Evolutionary conservation across 2,329 filamentous ascomycete species (phyloP).

Genomic region (Cladosporium phlei): DNA sequence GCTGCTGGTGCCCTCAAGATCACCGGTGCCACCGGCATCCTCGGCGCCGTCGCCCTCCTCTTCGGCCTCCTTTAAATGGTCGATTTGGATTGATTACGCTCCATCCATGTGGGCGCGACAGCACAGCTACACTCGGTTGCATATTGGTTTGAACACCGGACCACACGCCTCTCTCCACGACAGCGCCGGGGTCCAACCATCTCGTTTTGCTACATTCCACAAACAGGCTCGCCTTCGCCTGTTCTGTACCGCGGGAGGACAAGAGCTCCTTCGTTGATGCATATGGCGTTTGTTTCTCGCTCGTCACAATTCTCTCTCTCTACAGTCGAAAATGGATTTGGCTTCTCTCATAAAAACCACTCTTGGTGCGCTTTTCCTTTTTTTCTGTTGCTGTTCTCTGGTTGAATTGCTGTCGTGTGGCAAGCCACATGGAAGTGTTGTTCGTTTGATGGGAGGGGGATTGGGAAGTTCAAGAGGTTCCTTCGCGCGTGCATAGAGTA

Average conservation of each 20-base stretch:
- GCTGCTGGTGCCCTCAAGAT: constrained; percentile 41
- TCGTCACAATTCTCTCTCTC: constrained; percentile 5
- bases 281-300: constrained; percentile 3
- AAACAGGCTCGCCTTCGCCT: not conserved
- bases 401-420: no score
- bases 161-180: not conserved
- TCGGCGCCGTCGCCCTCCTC: constrained; percentile 45
- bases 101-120: not conserved
- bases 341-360: not conserved
- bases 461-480: not conserved
- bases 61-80: constrained; percentile 42
- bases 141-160: constrained; percentile 10
- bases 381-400: not conserved
- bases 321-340: constrained; percentile 6
- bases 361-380: not conserved
- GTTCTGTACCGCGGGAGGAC: not conserved
- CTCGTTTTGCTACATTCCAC: constrained; percentile 2
- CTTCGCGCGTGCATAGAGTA: constrained; percentile 1
- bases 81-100: no score
- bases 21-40: constrained; percentile 40
- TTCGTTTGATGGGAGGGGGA: not conserved
- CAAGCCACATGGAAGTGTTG: not conserved
- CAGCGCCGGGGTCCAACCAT: constrained; percentile 1
- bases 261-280: constrained; percentile 2
- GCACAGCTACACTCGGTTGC: constrained; percentile 4